Evolutionary conservation across 2,329 filamentous ascomycete species (phyloP).

Genomic region (Colletotrichum caudatum): DNA sequence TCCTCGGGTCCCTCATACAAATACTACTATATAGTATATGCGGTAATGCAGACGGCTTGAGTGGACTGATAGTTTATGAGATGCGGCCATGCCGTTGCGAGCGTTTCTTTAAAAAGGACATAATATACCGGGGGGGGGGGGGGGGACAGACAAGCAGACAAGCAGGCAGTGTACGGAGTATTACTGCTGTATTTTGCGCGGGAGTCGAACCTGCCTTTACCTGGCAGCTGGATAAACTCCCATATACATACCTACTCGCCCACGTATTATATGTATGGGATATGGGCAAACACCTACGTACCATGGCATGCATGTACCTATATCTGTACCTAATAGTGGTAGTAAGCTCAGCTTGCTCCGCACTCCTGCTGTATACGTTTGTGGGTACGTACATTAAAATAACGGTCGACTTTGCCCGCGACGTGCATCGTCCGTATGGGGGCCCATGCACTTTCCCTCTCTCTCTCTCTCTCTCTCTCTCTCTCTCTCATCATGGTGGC

Average conservation of each 20-base stretch:
- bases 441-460: not conserved
- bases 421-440: constrained; percentile 20
- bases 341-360: no score
- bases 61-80: not conserved
- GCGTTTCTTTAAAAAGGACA: not conserved
- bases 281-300: no score
- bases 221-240: constrained; percentile 2
- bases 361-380: no score
- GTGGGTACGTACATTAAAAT: not conserved
- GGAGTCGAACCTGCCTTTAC: not conserved
- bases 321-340: no score
- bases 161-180: no score
- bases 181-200: not conserved
- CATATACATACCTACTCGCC: not conserved
- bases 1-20: not conserved
- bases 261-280: no score
- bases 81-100: constrained; percentile 2
- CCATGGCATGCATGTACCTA: no score
- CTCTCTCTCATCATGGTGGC: constrained; percentile 7
- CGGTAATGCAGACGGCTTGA: constrained; percentile 1
- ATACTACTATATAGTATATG: no score
- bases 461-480: no score
- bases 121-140: not conserved
- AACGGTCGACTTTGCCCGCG: constrained; percentile 4
- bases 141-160: no score